These are phyloP conservation scores for Quercus ilex DNA, from an alignment of 306 rosid species.

Conservation along the genomic window DNA sequence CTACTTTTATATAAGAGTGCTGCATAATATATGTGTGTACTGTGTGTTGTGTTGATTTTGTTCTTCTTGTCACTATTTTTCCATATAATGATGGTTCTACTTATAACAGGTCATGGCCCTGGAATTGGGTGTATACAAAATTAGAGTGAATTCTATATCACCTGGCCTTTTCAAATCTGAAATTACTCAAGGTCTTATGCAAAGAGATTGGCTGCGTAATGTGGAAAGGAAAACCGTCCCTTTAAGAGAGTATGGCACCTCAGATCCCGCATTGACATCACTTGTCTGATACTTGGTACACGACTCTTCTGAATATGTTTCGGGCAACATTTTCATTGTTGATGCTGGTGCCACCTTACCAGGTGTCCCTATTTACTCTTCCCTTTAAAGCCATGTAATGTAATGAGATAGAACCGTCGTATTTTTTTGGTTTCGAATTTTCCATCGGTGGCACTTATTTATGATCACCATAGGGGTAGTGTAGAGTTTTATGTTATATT, in stretches of 20 bases:
- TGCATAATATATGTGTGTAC: too few species aligned
- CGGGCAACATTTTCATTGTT: constrained; percentile 55
- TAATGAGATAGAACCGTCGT: too few species aligned
- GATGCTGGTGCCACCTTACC: constrained; percentile 68
- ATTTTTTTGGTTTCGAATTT: too few species aligned
- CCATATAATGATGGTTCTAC: background rate
- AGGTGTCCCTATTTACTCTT: constrained; percentile 74
- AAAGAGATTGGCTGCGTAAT: constrained; percentile 57
- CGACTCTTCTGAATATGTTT: constrained; percentile 60
- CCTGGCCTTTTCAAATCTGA: constrained; percentile 84
- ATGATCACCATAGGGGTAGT: too few species aligned
- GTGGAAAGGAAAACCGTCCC: constrained; percentile 56
- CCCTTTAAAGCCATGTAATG: constrained; percentile 29
- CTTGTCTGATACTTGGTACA: constrained; percentile 61
- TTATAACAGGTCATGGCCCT: constrained; percentile 62
- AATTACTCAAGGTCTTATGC: constrained; percentile 54
- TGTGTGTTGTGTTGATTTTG: too few species aligned
- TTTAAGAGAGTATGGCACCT: constrained; percentile 40
- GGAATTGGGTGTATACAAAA: constrained; percentile 62
- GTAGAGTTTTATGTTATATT: too few species aligned
- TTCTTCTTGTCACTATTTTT: too few species aligned
- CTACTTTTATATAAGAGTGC: too few species aligned
- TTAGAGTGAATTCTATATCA: constrained; percentile 70
- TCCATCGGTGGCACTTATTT: too few species aligned
- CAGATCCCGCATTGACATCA: constrained; percentile 75